Percentiles rank a stretch among this genome's conserved stretches.
phyloP scores from a whole-genome alignment of 1,284 basidiomycete genomes.

The Xerocomus subilludens region DNA sequence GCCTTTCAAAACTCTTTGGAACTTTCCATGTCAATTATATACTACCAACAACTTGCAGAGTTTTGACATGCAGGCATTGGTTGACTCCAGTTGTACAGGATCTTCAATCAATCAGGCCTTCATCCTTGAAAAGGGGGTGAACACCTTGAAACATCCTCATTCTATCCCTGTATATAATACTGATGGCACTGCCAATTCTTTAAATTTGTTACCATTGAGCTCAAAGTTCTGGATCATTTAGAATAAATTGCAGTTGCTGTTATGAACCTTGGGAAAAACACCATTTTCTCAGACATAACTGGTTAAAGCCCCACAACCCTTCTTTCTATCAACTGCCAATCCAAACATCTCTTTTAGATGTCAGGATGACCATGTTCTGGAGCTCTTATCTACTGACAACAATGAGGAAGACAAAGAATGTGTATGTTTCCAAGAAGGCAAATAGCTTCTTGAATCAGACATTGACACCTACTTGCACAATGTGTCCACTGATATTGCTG shows the following conservation, averaged over 20 bases:
- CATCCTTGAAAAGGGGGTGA: neutral
- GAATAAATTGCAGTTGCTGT: neutral
- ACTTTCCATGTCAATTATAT: neutral
- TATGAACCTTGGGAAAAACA: neutral
- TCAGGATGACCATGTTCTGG: no score
- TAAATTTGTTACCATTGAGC: neutral
- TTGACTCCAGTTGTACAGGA: neutral
- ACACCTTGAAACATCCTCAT: neutral
- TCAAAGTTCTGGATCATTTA: neutral
- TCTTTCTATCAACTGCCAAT: neutral
- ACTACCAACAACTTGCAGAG: no score
- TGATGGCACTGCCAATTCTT: neutral
- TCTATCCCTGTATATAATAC: slow-evolving; percentile 1
- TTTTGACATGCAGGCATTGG: no score
- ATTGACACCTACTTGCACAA: neutral
- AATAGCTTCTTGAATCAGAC: neutral
- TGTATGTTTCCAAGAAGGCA: no score
- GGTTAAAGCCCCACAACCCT: neutral
- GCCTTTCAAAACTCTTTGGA: neutral
- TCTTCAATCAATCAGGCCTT: neutral
- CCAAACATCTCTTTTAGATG: neutral
- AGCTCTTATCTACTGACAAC: no score
- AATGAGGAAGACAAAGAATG: no score
- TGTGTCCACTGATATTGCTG: neutral
- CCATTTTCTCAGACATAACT: neutral